Percentiles rank a stretch among this genome's conserved stretches.
Evolutionary conservation across 2,329 filamentous ascomycete genomes (phyloP).

Genomic region (Pseudogymnoascus sp.): DNA sequence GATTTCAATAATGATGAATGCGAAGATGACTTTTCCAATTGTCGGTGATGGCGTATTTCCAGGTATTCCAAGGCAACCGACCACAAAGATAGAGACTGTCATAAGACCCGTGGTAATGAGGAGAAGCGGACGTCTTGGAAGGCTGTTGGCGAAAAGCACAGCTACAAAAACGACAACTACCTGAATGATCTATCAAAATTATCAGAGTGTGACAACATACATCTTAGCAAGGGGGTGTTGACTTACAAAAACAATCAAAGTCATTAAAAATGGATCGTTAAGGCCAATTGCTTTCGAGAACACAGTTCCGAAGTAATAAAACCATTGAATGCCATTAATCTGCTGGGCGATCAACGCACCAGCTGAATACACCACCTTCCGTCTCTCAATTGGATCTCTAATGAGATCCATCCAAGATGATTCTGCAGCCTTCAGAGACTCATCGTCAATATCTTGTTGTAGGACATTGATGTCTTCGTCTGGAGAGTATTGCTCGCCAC

Average conservation of each 20-base stretch:
- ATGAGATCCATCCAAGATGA: slow-evolving; percentile 34
- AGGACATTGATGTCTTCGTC: slow-evolving; percentile 22
- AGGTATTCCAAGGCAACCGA: slow-evolving; percentile 34
- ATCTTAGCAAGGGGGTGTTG: not conserved
- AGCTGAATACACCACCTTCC: slow-evolving; percentile 37
- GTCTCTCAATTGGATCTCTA: slow-evolving; percentile 36
- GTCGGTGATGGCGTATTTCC: slow-evolving; percentile 18
- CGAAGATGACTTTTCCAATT: slow-evolving; percentile 28
- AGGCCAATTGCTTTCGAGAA: slow-evolving; percentile 36
- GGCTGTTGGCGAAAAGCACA: slow-evolving; percentile 33
- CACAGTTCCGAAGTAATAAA: slow-evolving; percentile 36
- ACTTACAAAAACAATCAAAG: slow-evolving; percentile 21
- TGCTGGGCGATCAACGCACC: slow-evolving; percentile 39
- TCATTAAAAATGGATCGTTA: slow-evolving; percentile 24
- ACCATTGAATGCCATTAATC: slow-evolving; percentile 41
- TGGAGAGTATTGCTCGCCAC: slow-evolving; percentile 27
- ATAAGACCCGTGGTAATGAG: slow-evolving; percentile 33
- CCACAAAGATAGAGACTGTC: slow-evolving; percentile 32
- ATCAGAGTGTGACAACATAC: not conserved
- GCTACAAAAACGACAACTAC: slow-evolving; percentile 33
- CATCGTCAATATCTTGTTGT: slow-evolving; percentile 9
- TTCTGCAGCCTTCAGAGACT: slow-evolving; percentile 20
- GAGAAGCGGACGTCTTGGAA: slow-evolving; percentile 32
- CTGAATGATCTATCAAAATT: slow-evolving; percentile 29
- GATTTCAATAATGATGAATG: slow-evolving; percentile 36